Conservation (phyloP, 2,329 filamentous ascomycete genomes). For the Calonectria pseudoturangicola region DNA sequence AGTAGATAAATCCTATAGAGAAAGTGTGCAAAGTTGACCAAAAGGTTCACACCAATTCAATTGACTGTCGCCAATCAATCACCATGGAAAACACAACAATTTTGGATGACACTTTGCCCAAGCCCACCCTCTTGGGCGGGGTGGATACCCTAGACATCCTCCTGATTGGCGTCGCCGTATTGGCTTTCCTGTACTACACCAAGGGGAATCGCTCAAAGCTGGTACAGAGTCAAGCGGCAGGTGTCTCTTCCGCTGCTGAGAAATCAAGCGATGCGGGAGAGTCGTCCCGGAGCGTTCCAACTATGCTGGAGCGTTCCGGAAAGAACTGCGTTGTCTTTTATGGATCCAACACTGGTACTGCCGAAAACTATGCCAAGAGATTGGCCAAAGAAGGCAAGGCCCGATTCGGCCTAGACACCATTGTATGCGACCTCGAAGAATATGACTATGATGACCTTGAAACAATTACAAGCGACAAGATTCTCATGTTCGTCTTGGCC, state of each 20-base stretch:
- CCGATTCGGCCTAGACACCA: conserved; percentile 95
- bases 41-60: conserved; percentile 5
- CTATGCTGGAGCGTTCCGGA: conserved; percentile 94
- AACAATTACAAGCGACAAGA: conserved; percentile 89
- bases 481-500: conserved; percentile 95
- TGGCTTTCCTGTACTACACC: conserved; percentile 14
- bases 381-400: conserved; percentile 98
- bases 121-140: conserved; percentile 10
- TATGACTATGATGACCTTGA: conserved; percentile 98
- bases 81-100: conserved; percentile 12
- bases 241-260: conserved; percentile 8
- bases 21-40: not conserved
- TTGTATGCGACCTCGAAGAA: conserved; percentile 98
- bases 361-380: conserved; percentile 97
- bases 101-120: not conserved
- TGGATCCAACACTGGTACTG: conserved; percentile 97
- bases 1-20: conserved; percentile 25
- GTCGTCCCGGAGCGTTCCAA: conserved; percentile 85
- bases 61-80: not conserved
- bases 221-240: not conserved
- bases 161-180: conserved; percentile 6
- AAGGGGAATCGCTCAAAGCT: conserved; percentile 16
- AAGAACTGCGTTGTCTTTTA: conserved; percentile 99
- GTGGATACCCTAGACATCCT: conserved; percentile 26
- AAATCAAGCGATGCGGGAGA: conserved; percentile 11